Percentiles rank a stretch among this genome's conserved stretches.
Conservation (phyloP, 2,329 filamentous ascomycete species). For the Botryotinia calthae region DNA sequence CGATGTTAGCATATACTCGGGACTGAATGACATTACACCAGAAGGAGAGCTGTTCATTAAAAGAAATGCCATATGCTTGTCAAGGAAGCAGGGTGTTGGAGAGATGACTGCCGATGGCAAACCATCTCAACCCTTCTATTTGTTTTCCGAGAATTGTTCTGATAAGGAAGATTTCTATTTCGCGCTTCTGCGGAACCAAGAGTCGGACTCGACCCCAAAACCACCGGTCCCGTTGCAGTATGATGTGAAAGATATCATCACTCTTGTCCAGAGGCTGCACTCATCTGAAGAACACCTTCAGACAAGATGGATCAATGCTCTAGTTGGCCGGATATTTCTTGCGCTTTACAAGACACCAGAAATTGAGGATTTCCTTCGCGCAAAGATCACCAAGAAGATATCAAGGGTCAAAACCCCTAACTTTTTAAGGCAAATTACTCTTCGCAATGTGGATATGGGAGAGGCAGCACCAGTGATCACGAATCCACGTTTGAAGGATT, state of each 20-base stretch:
- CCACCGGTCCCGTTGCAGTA: constrained; percentile 73
- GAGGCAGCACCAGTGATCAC: constrained; percentile 85
- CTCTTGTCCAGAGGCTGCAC: constrained; percentile 84
- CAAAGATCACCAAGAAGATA: constrained; percentile 95
- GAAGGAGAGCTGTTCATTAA: constrained; percentile 97
- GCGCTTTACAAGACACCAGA: constrained; percentile 82
- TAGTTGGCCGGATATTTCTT: constrained; percentile 85
- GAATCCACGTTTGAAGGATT: constrained; percentile 80
- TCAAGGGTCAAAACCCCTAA: constrained; percentile 87
- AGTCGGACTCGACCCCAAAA: constrained; percentile 58
- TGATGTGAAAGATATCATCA: constrained; percentile 81
- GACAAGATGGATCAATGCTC: constrained; percentile 88
- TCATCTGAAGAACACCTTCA: constrained; percentile 88
- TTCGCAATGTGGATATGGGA: constrained; percentile 81
- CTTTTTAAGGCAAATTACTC: constrained; percentile 81
- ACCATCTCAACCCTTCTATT: constrained; percentile 78
- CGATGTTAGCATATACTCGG: constrained; percentile 79
- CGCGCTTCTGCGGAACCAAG: constrained; percentile 80
- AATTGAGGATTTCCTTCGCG: constrained; percentile 72
- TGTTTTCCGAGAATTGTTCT: constrained; percentile 93
- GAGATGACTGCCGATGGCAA: constrained; percentile 55
- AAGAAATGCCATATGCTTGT: constrained; percentile 80
- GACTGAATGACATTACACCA: constrained; percentile 66
- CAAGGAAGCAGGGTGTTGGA: constrained; percentile 57
- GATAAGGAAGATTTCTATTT: constrained; percentile 99